These are phyloP conservation scores for Backusella sp. DNA, from an alignment of 192 early-diverging fungal genomes.

Conservation along the genomic window DNA sequence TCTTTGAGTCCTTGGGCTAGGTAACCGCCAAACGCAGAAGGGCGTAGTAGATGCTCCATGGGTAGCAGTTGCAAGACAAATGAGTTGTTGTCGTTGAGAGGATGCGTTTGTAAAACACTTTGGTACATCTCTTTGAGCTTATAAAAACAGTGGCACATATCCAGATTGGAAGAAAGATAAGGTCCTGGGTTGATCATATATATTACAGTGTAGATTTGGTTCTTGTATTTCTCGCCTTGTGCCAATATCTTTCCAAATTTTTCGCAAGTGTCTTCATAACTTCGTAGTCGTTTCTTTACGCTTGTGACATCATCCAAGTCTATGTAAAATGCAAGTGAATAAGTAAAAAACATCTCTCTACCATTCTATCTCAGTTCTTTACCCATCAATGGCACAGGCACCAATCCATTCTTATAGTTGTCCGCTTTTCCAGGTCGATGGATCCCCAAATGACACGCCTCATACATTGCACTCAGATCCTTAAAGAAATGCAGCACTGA, in stretches of 20 bases:
- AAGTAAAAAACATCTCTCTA: not conserved
- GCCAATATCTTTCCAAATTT: not conserved
- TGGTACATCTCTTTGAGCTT: conserved; percentile 42
- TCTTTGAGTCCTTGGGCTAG: conserved; percentile 44
- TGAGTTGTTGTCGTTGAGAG: conserved; percentile 33
- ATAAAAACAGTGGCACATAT: conserved; percentile 47
- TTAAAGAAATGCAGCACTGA: conserved; percentile 39
- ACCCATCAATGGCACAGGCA: conserved; percentile 41
- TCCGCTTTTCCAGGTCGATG: conserved; percentile 38
- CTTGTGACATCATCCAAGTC: not conserved
- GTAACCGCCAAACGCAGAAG: conserved; percentile 47
- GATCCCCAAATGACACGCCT: conserved; percentile 41
- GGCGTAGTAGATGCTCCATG: conserved; percentile 43
- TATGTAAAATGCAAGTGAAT: not conserved
- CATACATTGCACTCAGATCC: conserved; percentile 43
- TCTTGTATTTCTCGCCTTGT: not conserved
- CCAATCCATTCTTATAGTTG: conserved; percentile 39
- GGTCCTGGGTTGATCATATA: conserved; percentile 50
- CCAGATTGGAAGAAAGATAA: conserved; percentile 40
- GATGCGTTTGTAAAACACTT: conserved; percentile 28
- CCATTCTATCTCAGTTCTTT: not conserved
- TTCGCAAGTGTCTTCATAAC: conserved; percentile 14
- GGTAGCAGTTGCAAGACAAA: conserved; percentile 45
- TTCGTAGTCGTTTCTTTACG: not conserved
- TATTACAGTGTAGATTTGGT: conserved; percentile 36